Evolutionary conservation across 768 basidiomycete species (phyloP).

Genomic region (Suillus bovinus): DNA sequence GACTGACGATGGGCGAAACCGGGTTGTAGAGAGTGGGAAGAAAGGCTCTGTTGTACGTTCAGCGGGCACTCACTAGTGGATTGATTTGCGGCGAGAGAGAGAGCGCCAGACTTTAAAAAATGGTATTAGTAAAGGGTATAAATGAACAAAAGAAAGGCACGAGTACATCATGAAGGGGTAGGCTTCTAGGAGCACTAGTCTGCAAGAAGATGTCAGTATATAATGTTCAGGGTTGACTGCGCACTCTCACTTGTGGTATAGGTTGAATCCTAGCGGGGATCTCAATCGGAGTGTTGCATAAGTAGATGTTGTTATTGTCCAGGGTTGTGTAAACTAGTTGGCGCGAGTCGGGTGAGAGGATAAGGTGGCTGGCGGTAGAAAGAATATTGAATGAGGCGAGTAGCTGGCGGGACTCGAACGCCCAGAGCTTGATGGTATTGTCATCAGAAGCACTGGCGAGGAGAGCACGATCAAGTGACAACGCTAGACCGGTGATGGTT

Average conservation of each 20-base stretch:
- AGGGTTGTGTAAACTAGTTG: not conserved
- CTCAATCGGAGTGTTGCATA: not conserved
- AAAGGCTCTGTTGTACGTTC: no score
- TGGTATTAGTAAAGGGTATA: no score
- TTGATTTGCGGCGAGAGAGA: not conserved
- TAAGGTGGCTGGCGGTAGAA: not conserved
- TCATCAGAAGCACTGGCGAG: constrained; percentile 13
- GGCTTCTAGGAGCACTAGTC: not conserved
- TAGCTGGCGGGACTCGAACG: constrained; percentile 5
- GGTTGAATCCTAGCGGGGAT: not conserved
- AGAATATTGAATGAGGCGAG: not conserved
- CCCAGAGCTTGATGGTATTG: constrained; percentile 14
- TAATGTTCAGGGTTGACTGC: no score
- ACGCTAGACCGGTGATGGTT: not conserved
- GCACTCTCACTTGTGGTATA: not conserved
- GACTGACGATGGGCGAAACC: no score
- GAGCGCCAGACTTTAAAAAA: not conserved
- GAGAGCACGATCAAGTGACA: constrained; percentile 6
- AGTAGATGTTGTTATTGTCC: not conserved
- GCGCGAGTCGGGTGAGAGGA: not conserved
- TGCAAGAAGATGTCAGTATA: not conserved
- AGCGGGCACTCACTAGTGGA: no score
- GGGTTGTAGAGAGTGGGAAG: no score
- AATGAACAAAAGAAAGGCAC: not conserved
- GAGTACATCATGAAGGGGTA: not conserved